Percentiles rank a stretch among this genome's conserved stretches.
Evolutionary conservation across 2,329 filamentous ascomycete genomes (phyloP).

Genomic region (Teratosphaeria destructans): DNA sequence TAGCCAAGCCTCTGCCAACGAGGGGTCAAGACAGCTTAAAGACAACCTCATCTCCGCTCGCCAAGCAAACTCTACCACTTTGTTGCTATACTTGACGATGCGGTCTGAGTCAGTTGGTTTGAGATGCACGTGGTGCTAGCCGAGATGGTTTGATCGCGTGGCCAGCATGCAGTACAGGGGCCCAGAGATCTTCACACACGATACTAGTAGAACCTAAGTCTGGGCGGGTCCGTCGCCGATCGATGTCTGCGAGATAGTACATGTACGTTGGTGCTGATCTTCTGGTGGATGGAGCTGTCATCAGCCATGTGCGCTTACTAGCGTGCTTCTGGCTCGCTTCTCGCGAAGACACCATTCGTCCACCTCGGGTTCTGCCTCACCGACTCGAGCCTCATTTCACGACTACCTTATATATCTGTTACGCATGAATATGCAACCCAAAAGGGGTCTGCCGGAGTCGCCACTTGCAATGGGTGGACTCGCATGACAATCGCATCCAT

Average conservation of each 20-base stretch:
- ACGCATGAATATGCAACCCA: background rate
- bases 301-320: background rate
- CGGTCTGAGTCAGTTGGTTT: background rate
- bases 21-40: background rate
- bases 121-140: too few species aligned
- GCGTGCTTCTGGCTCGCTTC: background rate
- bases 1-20: background rate
- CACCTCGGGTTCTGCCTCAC: background rate
- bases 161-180: background rate
- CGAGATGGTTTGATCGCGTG: background rate
- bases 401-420: background rate
- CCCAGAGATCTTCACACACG: too few species aligned
- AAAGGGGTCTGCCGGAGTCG: background rate
- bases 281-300: background rate
- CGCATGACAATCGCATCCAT: background rate
- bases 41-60: background rate
- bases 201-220: background rate
- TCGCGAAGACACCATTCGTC: background rate
- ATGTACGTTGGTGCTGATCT: too few species aligned
- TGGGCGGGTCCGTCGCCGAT: background rate
- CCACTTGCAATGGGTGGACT: background rate
- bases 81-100: background rate
- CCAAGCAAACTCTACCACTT: background rate
- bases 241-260: background rate
- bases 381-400: background rate